phyloP scores from a whole-genome alignment of 75 land plant species.

The Ceratopteris richardii region DNA sequence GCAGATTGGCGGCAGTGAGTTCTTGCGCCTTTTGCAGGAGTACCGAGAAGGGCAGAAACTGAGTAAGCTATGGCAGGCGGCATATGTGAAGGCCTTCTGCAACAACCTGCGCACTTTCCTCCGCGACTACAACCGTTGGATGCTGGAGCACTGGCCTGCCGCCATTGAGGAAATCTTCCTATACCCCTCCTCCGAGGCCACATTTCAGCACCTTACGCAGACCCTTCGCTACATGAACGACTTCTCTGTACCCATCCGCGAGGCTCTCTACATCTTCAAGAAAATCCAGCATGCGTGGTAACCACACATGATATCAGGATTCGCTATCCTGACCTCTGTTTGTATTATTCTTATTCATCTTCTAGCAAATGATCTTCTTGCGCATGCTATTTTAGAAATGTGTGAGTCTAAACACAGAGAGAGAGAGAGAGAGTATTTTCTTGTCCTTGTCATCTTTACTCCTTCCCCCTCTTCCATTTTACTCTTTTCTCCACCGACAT shows the following conservation, averaged over 20 bases:
- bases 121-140: slow-evolving; percentile 6
- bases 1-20: neutral
- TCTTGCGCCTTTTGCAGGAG: neutral
- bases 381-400: no score
- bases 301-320: no score
- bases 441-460: no score
- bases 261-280: slow-evolving; percentile 7
- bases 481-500: no score
- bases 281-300: neutral
- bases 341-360: no score
- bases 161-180: neutral
- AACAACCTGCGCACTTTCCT: slow-evolving; percentile 5
- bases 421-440: no score
- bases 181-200: neutral
- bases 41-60: neutral
- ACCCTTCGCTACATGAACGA: slow-evolving; percentile 8
- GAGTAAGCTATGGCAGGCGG: slow-evolving; percentile 1
- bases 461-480: no score
- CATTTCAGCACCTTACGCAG: slow-evolving; percentile 1
- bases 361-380: no score
- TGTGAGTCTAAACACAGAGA: no score
- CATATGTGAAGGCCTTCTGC: slow-evolving; percentile 6
- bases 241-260: slow-evolving; percentile 6
- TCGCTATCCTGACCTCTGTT: no score
- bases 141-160: slow-evolving; percentile 1